Evolutionary conservation across 2,329 filamentous ascomycete genomes (phyloP).

Genomic region (Truncatella angustata): DNA sequence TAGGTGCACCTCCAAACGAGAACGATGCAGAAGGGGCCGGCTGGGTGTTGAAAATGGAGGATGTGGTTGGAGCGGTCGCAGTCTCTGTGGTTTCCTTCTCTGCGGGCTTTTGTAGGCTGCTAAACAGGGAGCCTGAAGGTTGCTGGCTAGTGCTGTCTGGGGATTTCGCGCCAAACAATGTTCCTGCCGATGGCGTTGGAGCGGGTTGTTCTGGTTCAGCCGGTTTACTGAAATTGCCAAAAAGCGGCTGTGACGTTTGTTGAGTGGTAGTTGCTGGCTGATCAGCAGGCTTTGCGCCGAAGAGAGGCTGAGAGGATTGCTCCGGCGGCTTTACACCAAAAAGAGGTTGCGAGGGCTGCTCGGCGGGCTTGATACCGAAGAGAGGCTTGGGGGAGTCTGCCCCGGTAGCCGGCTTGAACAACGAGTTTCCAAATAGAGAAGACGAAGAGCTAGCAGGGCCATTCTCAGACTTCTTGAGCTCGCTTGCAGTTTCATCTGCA

Average conservation of each 20-base stretch:
- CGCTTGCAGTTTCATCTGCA: slow-evolving; percentile 16
- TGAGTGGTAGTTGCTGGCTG: slow-evolving; percentile 13
- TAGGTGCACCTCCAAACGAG: slow-evolving; percentile 14
- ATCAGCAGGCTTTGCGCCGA: neutral
- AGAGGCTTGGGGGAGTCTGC: neutral
- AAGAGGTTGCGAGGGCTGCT: slow-evolving; percentile 21
- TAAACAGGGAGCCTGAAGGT: slow-evolving; percentile 18
- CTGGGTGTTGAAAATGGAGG: slow-evolving; percentile 20
- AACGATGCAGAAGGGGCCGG: slow-evolving; percentile 17
- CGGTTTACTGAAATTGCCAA: slow-evolving; percentile 1
- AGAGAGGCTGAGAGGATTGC: slow-evolving; percentile 14
- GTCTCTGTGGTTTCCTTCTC: slow-evolving; percentile 14
- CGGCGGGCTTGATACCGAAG: slow-evolving; percentile 5
- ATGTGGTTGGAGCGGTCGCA: slow-evolving; percentile 6
- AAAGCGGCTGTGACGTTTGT: slow-evolving; percentile 4
- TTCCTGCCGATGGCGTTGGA: slow-evolving; percentile 12
- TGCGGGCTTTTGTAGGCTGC: slow-evolving; percentile 15
- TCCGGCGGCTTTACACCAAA: neutral
- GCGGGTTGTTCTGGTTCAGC: neutral
- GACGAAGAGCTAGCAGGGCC: slow-evolving; percentile 17
- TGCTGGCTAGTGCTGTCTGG: slow-evolving; percentile 5
- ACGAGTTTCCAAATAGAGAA: neutral
- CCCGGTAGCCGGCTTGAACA: neutral
- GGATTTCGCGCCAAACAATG: slow-evolving; percentile 16
- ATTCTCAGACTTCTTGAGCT: slow-evolving; percentile 28